Evolutionary conservation across 768 basidiomycete genomes (phyloP), one percentile per base, ranked within the genome.

Genomic region (Glaciozyma antarctica): DNA sequence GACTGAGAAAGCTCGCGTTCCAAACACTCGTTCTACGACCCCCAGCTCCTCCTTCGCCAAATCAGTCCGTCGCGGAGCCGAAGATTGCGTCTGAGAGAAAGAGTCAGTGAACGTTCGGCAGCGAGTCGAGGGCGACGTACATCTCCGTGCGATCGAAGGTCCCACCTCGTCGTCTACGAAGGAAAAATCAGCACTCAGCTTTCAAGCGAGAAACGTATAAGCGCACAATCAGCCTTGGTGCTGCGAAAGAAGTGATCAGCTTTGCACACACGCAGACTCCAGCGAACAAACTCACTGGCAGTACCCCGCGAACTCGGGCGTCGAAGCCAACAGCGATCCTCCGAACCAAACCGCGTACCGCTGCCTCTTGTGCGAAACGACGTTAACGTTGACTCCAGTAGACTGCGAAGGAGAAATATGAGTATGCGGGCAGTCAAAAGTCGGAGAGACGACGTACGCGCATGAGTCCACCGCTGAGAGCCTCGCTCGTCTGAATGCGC

Each of bases 301-400:
- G 58, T 85, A 92, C 9, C 86, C 85, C 78, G 93, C 93, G 77
- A 97, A 98, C 73, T 94, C 92, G 72, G 93, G 91, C 88, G 51
- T 81, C 60, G 90, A 92, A 8, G 93, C 95, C 67, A 98, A 82
- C 44, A 98, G 81, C 10, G 89, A 92, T 32, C 95, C 95, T 73
- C 95, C 95, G 73, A 88, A 98, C 95, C 95, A 99, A 38, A 98
- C 95, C 24, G 95, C 95, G 73, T 77, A 92, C 82, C 92, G 82
- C 80, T 98, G 94, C 64, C 90, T 86, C 80, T 97, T 97, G 82
- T 99, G 95, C 13, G 88, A 88, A 75, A 98, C 95, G 74, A 99
- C 94, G 67, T 99, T 93, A 68, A 98, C 93, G 60, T 97, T 94
- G 26, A 98, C 89, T 30, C 95, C 94, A 30, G 90, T 89, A 12